Conservation (phyloP, 2,329 filamentous ascomycete species). For the Fusarium nurragi region DNA sequence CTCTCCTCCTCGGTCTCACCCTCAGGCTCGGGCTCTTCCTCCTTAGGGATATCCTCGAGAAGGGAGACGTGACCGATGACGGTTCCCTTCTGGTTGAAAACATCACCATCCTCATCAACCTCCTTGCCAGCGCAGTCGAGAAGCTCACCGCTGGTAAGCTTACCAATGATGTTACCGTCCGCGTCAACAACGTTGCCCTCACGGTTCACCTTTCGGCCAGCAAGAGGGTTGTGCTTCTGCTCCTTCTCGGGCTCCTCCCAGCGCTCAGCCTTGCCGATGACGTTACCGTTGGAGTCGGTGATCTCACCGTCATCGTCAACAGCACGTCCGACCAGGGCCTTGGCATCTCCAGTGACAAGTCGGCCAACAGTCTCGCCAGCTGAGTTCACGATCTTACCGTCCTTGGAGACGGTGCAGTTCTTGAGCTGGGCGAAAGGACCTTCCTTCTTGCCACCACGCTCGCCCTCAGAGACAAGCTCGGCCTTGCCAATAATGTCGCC, state of each 20-base stretch:
- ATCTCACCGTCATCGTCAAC: conserved; percentile 88
- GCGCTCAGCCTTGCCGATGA: conserved; percentile 66
- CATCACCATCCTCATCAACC: conserved; percentile 76
- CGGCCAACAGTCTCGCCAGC: conserved; percentile 77
- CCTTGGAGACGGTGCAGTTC: conserved; percentile 72
- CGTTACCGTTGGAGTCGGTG: conserved; percentile 76
- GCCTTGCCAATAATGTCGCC: conserved; percentile 75
- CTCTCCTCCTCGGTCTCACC: conserved; percentile 59
- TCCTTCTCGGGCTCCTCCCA: conserved; percentile 66
- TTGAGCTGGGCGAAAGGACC: conserved; percentile 74
- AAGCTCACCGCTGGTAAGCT: conserved; percentile 73
- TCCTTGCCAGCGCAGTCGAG: conserved; percentile 73
- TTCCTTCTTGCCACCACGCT: conserved; percentile 70
- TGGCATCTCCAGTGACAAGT: conserved; percentile 75
- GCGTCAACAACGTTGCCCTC: conserved; percentile 68
- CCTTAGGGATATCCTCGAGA: conserved; percentile 63
- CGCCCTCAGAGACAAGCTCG: conserved; percentile 73
- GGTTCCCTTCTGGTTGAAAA: conserved; percentile 73
- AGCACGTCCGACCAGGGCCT: conserved; percentile 74
- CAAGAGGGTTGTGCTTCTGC: conserved; percentile 62
- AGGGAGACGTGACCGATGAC: conserved; percentile 74
- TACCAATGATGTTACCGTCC: conserved; percentile 70
- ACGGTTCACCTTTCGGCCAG: conserved; percentile 65
- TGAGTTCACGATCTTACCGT: conserved; percentile 72
- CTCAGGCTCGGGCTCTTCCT: conserved; percentile 59